phyloP scores from a whole-genome alignment of 495 filamentous ascomycete genomes.

The Lasiosphaeria hispida region DNA sequence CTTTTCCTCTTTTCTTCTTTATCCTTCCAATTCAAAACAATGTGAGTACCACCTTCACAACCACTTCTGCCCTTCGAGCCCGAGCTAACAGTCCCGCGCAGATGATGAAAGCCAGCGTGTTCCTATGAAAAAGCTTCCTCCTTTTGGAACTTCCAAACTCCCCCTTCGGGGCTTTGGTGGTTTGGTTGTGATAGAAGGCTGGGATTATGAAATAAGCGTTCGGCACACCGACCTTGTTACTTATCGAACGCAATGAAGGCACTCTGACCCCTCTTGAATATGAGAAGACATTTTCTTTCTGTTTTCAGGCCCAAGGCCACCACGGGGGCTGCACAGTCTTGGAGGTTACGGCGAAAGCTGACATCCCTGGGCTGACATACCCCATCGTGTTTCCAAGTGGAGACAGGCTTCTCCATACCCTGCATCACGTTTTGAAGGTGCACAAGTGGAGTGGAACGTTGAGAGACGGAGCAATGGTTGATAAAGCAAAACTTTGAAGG shows the following conservation, averaged over 20 bases:
- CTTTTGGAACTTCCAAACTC: slow-evolving; percentile 68
- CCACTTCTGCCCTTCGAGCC: not conserved
- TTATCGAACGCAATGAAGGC: slow-evolving; percentile 92
- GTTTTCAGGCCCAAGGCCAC: not conserved
- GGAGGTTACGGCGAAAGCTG: too few relatives aligned
- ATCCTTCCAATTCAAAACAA: slow-evolving; percentile 96
- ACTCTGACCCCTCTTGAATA: slow-evolving; percentile 73
- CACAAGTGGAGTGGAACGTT: too few relatives aligned
- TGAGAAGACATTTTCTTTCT: slow-evolving; percentile 23
- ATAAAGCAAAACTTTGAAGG: too few relatives aligned
- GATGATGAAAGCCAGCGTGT: slow-evolving; percentile 99
- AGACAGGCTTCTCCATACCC: not conserved
- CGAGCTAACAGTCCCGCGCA: slow-evolving; percentile 50
- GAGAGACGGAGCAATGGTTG: too few relatives aligned
- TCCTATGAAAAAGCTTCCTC: slow-evolving; percentile 75
- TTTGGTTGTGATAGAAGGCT: slow-evolving; percentile 60
- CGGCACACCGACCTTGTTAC: slow-evolving; percentile 98
- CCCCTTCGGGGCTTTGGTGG: slow-evolving; percentile 89
- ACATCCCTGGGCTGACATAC: too few relatives aligned
- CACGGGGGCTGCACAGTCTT: too few relatives aligned
- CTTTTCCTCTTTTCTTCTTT: slow-evolving; percentile 54
- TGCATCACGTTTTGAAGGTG: too few relatives aligned
- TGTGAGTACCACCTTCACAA: slow-evolving; percentile 56
- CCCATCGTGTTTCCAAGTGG: not conserved
- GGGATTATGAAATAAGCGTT: slow-evolving; percentile 95